Conservation (phyloP, 805 yeast species). For the Ogataea saltuana region DNA sequence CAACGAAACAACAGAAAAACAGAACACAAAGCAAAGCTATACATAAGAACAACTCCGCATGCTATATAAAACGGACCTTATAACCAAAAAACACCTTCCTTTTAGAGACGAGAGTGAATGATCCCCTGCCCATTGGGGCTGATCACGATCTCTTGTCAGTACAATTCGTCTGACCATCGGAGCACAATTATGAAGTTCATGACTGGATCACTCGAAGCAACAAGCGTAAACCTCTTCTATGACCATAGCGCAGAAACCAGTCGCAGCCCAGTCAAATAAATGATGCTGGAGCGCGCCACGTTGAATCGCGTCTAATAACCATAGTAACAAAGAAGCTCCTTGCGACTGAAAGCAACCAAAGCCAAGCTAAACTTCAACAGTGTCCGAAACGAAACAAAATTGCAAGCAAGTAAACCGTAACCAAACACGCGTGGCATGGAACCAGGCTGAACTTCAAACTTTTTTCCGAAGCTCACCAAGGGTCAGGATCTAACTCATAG, state of each 20-base stretch:
- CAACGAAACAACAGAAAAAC: not conserved
- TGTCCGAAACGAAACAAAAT: too few species aligned
- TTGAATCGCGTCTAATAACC: slow-evolving; percentile 29
- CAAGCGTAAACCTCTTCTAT: not conserved
- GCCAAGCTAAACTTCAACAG: not conserved
- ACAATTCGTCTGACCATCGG: not conserved
- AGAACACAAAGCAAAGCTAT: slow-evolving; percentile 9
- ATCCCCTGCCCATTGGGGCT: not conserved
- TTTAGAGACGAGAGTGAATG: not conserved
- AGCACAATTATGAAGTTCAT: not conserved
- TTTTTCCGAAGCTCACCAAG: too few species aligned
- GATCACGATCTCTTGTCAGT: not conserved
- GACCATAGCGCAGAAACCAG: slow-evolving; percentile 29
- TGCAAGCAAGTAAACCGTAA: too few species aligned
- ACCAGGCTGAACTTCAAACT: too few species aligned
- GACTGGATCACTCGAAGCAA: not conserved
- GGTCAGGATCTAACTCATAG: too few species aligned
- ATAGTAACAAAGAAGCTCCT: too few species aligned
- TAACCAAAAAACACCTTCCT: slow-evolving; percentile 5
- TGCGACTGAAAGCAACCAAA: not conserved
- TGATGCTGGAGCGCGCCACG: slow-evolving; percentile 31
- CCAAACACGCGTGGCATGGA: too few species aligned
- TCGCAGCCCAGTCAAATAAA: slow-evolving; percentile 21
- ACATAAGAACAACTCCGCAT: slow-evolving; percentile 10
- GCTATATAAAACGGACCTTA: slow-evolving; percentile 5